phyloP scores from a whole-genome alignment of 306 rosid genomes.

The Rosa multiflora region DNA sequence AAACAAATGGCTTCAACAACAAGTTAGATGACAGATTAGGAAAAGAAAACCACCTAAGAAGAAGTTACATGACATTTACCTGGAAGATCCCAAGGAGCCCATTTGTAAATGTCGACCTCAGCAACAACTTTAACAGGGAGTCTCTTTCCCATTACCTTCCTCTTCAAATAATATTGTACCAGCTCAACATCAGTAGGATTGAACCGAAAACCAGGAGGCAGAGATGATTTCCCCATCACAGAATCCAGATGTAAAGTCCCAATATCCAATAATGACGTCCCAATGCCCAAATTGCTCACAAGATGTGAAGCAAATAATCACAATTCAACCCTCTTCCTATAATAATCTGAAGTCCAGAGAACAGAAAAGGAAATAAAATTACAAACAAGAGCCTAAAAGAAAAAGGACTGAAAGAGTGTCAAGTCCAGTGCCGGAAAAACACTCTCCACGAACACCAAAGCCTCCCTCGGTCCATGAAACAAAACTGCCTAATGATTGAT shows the following conservation, averaged over 20 bases:
- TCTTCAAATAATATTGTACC: constrained; percentile 51
- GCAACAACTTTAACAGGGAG: constrained; percentile 32
- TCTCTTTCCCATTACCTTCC: constrained; percentile 48
- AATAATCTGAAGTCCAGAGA: not conserved
- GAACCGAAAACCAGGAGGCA: constrained; percentile 71
- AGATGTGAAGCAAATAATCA: constrained; percentile 1
- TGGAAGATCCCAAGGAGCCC: constrained; percentile 76
- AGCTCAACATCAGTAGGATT: constrained; percentile 68
- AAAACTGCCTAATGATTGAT: constrained; percentile 17
- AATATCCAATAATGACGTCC: not conserved
- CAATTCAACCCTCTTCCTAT: not conserved
- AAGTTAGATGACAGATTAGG: not conserved
- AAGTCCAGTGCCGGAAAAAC: constrained; percentile 58
- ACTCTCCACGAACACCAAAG: constrained; percentile 42
- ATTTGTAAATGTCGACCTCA: constrained; percentile 65
- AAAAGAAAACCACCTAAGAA: not conserved
- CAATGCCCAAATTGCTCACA: constrained; percentile 11
- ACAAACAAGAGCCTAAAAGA: not conserved
- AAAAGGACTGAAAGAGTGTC: constrained; percentile 10
- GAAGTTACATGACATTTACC: constrained; percentile 35
- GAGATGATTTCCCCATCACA: constrained; percentile 26
- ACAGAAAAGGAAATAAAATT: not conserved
- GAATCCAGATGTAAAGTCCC: not conserved
- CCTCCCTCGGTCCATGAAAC: constrained; percentile 46
- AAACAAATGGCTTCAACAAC: not conserved